Base-by-base conservation (phyloP, 805 yeast genomes). In the Candida sakaeoensis region DNA sequence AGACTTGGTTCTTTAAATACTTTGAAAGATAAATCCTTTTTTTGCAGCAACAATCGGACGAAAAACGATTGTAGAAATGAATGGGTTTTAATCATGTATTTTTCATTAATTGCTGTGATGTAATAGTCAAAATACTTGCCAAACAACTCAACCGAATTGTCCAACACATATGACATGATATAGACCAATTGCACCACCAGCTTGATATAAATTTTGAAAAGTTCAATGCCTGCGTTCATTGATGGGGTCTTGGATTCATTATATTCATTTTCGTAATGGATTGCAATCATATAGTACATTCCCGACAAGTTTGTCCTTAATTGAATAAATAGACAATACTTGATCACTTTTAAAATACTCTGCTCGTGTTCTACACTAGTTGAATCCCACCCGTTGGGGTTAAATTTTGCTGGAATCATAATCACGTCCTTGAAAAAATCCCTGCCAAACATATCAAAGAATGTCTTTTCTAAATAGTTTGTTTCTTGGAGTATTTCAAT, bases 81-180 rank as follows among this genome's bases (percentile, higher is more conserved):
- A 46, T 67, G 73, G 6, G 69, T 59, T 44, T 65, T 67, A 26
- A 65, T 63, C 69, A 68, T 61, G 33, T 59, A 58, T 30, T 65
- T 45, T 45, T 68, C 74, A 43, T 58, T 64, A 5, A 48, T 43
- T 2, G 72, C 55, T 0, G 72, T 66, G 37, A 68, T 46, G 19
- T 60, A 39, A 39, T 49, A 67, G 45, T 68, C 74, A 41, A 56
- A 68, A 39, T 62, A 59, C 36, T 53, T 55, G 1, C 72, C 74
- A 47, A 68, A 68, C 23, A 66, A 48, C 41, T 65, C 68, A 7
- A 60, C 70, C 18, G 68, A 60, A 42, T 67, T 63, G 42, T 68
- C 74, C 35, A 67, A 54, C 3, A 61, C 72, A 48, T 62, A 67
- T 5, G 70, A 58, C 65, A 68, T 67, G 34, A 68, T 65, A 48